These are phyloP conservation scores for Stemphylium lycopersici DNA, from an alignment of 2,329 filamentous ascomycete species.

Conservation along the genomic window DNA sequence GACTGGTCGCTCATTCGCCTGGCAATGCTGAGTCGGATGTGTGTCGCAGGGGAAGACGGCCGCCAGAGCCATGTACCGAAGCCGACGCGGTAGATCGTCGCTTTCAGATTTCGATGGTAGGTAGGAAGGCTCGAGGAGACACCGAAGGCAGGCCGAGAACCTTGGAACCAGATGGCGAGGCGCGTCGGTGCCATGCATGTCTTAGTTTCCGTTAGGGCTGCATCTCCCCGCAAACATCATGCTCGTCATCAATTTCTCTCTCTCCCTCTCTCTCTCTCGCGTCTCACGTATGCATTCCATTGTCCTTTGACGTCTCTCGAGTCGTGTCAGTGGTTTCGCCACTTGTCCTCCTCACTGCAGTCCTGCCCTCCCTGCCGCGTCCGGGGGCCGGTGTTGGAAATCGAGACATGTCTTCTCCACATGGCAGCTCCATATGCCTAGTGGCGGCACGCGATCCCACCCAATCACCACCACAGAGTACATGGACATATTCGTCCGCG, in stretches of 20 bases:
- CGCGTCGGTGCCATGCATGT: slow-evolving; percentile 25
- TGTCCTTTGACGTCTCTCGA: no score
- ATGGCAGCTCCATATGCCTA: background rate
- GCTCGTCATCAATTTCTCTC: background rate
- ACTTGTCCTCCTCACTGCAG: background rate
- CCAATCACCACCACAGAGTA: background rate
- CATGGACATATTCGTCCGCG: background rate
- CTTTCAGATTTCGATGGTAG: slow-evolving; percentile 22
- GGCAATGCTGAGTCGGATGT: slow-evolving; percentile 18
- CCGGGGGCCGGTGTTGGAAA: no score
- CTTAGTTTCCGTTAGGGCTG: slow-evolving; percentile 33
- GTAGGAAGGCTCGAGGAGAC: slow-evolving; percentile 25
- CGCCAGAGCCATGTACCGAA: slow-evolving; percentile 29
- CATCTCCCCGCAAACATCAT: slow-evolving; percentile 26
- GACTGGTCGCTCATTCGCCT: slow-evolving; percentile 30
- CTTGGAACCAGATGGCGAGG: slow-evolving; percentile 13
- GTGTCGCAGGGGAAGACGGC: slow-evolving; percentile 25
- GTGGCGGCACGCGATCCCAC: background rate
- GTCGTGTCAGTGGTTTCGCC: no score
- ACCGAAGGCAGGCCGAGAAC: slow-evolving; percentile 31
- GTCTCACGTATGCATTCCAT: background rate
- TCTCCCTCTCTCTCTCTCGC: background rate
- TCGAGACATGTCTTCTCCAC: background rate
- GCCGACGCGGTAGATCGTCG: slow-evolving; percentile 24
- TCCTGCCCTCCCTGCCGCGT: background rate